Evolutionary conservation across 192 early-diverging fungal species (phyloP), one percentile per base, ranked within the genome.

Genomic region (Gaertneriomyces semiglobifer): DNA sequence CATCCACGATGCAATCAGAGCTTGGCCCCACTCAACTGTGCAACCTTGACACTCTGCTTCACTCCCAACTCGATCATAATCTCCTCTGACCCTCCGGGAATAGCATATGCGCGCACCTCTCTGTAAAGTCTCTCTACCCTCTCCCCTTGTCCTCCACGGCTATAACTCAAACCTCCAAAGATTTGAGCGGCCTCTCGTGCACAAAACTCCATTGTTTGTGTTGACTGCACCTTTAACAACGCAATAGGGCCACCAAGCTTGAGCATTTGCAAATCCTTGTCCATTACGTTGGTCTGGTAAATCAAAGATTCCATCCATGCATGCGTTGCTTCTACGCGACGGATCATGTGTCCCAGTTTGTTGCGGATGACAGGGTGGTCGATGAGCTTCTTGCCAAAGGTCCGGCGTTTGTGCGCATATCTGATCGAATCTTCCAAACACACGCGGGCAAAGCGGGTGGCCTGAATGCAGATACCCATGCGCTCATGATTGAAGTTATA

Each of bases 161-260:
- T 81, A 58, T 93, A 94, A 0, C 86, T 69, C 38, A 94, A 61
- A 42, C 92, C 92, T 62, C 92, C 92, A 83, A 93, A 92, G 67
- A 94, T 93, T 74, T 93, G 92, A n/a, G 88, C 80, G 7, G 92
- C 92, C 77, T 94, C 92, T 56, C 92, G 84, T 25, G 91, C 91
- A 70, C 90, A 92, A 72, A 71, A 94, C 68, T 94, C 92, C 66
- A 94, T 86, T 6, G 91, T 94, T 66, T 90, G 91, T 4, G 92
- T 92, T 3, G 86, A 55, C 66, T 93, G 90, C 11, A 90, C 91
- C 76, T 94, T 94, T 64, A 90, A 78, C 44, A 94, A 72, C 9
- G 92, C 92, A 73, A 94, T 89, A 2, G 90, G 89, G 4, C 92
- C 92, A 60, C 92, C 92, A 4, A 94, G 77, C 65, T 89, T 85